Evolutionary conservation across 768 basidiomycete species (phyloP).

Genomic region (Phylloporus sp.): DNA sequence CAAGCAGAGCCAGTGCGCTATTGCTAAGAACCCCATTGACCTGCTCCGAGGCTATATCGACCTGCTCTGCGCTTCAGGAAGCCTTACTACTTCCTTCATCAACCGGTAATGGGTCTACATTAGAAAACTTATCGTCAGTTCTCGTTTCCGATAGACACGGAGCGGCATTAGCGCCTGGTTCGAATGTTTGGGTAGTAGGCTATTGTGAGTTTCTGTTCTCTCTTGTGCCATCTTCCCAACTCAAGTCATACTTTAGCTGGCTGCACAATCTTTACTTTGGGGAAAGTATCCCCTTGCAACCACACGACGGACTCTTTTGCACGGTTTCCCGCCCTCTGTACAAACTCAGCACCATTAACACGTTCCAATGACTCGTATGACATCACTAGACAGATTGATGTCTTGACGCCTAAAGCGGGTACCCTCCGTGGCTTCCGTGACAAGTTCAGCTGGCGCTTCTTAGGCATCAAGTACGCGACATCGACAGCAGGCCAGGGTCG

Average conservation of each 20-base stretch:
- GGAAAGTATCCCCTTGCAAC: neutral
- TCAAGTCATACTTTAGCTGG: neutral
- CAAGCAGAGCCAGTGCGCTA: constrained; percentile 6
- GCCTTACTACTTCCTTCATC: constrained; percentile 4
- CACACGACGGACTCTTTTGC: neutral
- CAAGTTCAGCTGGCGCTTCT: constrained; percentile 17
- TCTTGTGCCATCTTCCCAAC: neutral
- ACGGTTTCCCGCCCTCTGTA: constrained; percentile 13
- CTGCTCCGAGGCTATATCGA: neutral
- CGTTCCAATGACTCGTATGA: constrained; percentile 21
- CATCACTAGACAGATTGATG: constrained; percentile 10
- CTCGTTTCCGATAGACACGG: constrained; percentile 11
- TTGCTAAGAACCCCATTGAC: constrained; percentile 2
- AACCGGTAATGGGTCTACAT: neutral
- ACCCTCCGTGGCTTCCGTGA: constrained; percentile 17
- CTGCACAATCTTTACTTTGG: constrained; percentile 2
- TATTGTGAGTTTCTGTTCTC: neutral
- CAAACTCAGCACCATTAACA: constrained; percentile 19
- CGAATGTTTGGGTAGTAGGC: constrained; percentile 8
- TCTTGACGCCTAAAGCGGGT: constrained; percentile 14
- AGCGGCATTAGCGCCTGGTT: neutral
- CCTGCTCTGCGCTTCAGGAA: constrained; percentile 9
- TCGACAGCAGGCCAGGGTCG: constrained; percentile 5
- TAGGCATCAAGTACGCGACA: constrained; percentile 13
- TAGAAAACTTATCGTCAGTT: neutral